phyloP scores from a whole-genome alignment of 805 yeast species.

The Kluyveromyces dobzhanskii region DNA sequence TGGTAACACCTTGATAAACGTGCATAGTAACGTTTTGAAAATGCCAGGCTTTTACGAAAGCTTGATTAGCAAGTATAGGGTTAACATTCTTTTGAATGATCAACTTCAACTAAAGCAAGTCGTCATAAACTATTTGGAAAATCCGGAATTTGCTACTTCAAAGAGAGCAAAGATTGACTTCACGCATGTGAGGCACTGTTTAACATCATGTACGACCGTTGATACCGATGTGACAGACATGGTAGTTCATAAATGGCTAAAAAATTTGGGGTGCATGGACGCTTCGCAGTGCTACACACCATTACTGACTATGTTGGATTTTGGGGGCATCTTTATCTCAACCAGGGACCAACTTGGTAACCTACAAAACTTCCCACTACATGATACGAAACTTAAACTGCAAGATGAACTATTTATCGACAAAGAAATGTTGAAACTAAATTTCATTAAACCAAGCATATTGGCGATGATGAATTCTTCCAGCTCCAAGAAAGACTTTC shows the following conservation, averaged over 20 bases:
- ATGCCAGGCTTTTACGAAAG: constrained; percentile 84
- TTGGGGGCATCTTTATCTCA: constrained; percentile 92
- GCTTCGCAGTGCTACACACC: constrained; percentile 81
- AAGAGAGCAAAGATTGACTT: constrained; percentile 71
- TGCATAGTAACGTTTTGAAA: constrained; percentile 65
- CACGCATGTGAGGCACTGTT: constrained; percentile 76
- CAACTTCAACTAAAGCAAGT: constrained; percentile 84
- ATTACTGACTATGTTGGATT: constrained; percentile 78
- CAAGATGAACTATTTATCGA: constrained; percentile 30
- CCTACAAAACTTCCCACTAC: constrained; percentile 26
- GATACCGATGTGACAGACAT: constrained; percentile 92
- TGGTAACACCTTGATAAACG: constrained; percentile 76
- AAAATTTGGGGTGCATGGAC: constrained; percentile 77
- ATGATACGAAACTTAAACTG: constrained; percentile 19
- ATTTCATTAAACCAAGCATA: constrained; percentile 25
- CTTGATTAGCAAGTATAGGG: constrained; percentile 59
- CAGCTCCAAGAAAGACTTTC: constrained; percentile 35
- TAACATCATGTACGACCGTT: constrained; percentile 79
- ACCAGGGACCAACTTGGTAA: constrained; percentile 75
- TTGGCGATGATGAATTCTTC: constrained; percentile 26
- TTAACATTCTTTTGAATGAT: constrained; percentile 72
- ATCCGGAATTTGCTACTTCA: constrained; percentile 77
- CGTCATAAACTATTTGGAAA: constrained; percentile 84
- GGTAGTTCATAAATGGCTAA: constrained; percentile 79
- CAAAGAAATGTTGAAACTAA: constrained; percentile 29